Evolutionary conservation across 1,284 basidiomycete genomes (phyloP).

Genomic region (Anthracocystis walkeri): DNA sequence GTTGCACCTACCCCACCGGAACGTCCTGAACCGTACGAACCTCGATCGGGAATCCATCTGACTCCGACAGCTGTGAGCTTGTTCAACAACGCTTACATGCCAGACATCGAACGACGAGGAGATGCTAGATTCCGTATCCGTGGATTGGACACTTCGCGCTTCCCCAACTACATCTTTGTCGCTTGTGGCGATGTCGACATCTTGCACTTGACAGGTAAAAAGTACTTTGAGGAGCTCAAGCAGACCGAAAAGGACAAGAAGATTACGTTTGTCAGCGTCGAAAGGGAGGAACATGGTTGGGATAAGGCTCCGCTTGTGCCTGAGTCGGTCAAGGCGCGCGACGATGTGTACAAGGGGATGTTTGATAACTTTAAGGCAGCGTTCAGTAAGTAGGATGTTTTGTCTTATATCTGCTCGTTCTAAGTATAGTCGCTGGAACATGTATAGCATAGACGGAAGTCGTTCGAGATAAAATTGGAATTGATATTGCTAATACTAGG

Average conservation of each 20-base stretch:
- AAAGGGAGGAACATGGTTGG: conserved; percentile 59
- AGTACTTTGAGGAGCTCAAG: conserved; percentile 46
- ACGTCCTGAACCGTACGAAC: conserved; percentile 7
- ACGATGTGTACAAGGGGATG: conserved; percentile 30
- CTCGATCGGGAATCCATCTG: conserved; percentile 44
- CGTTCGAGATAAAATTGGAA: not conserved
- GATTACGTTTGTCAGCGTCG: conserved; percentile 41
- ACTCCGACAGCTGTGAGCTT: conserved; percentile 25
- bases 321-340: conserved; percentile 33
- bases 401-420: not conserved
- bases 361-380: conserved; percentile 27
- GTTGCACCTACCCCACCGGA: conserved; percentile 1
- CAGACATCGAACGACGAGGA: conserved; percentile 12
- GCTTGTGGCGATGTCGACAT: conserved; percentile 55
- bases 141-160: conserved; percentile 35
- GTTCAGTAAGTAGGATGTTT: conserved; percentile 7
- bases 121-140: conserved; percentile 43
- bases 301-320: conserved; percentile 53
- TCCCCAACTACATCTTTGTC: conserved; percentile 48
- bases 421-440: not conserved
- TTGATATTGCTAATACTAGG: conserved; percentile 2
- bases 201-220: conserved; percentile 41
- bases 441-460: not conserved
- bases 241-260: conserved; percentile 31
- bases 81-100: conserved; percentile 57